Conservation (phyloP, 768 basidiomycete species). For the Tricholoma saponaceum region DNA sequence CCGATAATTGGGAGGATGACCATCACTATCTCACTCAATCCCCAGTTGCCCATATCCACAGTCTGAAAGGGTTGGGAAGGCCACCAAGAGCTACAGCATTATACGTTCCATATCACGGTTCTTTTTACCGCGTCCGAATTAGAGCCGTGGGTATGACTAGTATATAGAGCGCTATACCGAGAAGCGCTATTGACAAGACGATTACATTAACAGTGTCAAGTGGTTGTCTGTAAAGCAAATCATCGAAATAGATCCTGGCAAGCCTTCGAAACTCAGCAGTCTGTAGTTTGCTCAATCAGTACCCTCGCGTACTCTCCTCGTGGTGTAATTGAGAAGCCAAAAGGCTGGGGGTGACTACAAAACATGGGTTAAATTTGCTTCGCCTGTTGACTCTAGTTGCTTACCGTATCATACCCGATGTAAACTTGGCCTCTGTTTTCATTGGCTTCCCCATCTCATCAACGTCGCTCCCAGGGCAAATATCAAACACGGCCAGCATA, state of each 20-base stretch:
- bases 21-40: background rate
- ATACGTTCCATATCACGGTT: too few species aligned
- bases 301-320: conserved; percentile 22
- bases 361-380: background rate
- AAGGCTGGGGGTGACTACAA: conserved; percentile 30
- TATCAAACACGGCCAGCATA: conserved; percentile 38
- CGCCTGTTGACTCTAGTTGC: conserved; percentile 1
- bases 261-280: background rate
- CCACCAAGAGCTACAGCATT: too few species aligned
- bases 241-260: conserved; percentile 6
- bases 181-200: background rate
- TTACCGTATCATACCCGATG: conserved; percentile 42
- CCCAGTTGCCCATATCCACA: background rate
- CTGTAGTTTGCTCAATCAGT: conserved; percentile 28
- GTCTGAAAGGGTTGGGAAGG: too few species aligned
- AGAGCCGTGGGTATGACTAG: too few species aligned
- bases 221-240: conserved; percentile 13
- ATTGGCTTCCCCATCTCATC: conserved; percentile 32
- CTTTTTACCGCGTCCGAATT: too few species aligned
- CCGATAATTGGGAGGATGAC: background rate
- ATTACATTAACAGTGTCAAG: background rate
- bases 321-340: conserved; percentile 27
- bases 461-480: conserved; percentile 23
- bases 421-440: conserved; percentile 29
- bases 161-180: background rate